phyloP scores from a whole-genome alignment of 2,329 filamentous ascomycete genomes.

The Hypoxylon sp. region DNA sequence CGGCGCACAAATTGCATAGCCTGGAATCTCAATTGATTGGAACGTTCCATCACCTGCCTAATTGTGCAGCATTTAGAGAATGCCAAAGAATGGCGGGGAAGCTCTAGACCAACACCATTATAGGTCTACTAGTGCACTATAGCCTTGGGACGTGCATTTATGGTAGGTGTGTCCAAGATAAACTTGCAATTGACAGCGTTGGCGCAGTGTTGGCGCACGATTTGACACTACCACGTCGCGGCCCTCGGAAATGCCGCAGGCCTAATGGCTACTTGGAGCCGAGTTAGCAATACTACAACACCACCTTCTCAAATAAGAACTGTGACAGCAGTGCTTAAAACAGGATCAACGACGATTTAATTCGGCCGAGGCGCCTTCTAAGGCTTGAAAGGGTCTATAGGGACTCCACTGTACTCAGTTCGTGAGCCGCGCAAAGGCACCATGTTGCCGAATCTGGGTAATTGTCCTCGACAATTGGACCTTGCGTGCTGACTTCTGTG shows the following conservation, averaged over 20 bases:
- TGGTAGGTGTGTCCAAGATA: conserved; percentile 8
- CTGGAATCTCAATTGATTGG: conserved; percentile 16
- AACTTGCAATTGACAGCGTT: conserved; percentile 3
- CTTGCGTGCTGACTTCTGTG: conserved; percentile 23
- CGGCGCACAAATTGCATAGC: neutral
- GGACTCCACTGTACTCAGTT: conserved; percentile 8
- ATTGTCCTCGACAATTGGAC: conserved; percentile 34
- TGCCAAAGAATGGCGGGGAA: neutral
- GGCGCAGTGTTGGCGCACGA: neutral
- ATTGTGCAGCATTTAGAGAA: neutral
- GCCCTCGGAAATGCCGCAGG: conserved; percentile 16
- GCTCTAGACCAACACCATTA: conserved; percentile 4
- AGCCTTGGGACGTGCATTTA: conserved; percentile 7
- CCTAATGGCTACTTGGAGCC: conserved; percentile 15
- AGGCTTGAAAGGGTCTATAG: conserved; percentile 1
- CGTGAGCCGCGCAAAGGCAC: conserved; percentile 8
- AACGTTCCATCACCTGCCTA: conserved; percentile 32
- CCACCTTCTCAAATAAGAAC: conserved; percentile 34
- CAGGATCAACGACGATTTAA: neutral
- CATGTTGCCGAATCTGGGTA: conserved; percentile 25
- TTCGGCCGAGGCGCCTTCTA: neutral
- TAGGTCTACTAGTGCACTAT: neutral
- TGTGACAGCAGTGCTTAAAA: conserved; percentile 13
- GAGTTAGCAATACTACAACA: conserved; percentile 10
- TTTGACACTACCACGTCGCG: conserved; percentile 9